Evolutionary conservation across 2,329 filamentous ascomycete genomes (phyloP).

Genomic region (Ascosphaera apis): DNA sequence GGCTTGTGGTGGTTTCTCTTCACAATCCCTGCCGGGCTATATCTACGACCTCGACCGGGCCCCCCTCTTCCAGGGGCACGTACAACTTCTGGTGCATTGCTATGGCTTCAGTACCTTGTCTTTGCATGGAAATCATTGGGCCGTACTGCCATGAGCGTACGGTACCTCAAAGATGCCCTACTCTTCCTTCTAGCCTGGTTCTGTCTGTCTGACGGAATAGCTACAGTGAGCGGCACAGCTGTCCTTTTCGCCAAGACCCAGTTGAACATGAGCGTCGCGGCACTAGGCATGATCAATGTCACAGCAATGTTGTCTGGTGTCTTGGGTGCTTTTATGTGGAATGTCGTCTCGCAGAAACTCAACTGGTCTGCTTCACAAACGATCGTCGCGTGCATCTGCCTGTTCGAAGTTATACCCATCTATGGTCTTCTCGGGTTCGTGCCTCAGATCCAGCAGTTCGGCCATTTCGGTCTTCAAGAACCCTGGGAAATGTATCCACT

Average conservation of each 20-base stretch:
- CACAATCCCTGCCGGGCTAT: constrained; percentile 67
- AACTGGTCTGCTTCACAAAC: constrained; percentile 60
- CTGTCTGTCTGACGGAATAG: constrained; percentile 76
- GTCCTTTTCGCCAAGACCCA: constrained; percentile 91
- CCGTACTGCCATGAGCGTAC: constrained; percentile 53
- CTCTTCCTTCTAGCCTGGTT: constrained; percentile 88
- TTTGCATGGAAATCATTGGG: constrained; percentile 77
- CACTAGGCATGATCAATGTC: constrained; percentile 78
- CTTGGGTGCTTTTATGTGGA: constrained; percentile 75
- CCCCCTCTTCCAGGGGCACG: constrained; percentile 40
- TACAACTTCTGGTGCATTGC: constrained; percentile 17
- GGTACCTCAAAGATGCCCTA: constrained; percentile 52
- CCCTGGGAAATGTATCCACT: constrained; percentile 94
- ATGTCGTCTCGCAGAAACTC: constrained; percentile 47
- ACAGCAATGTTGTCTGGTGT: constrained; percentile 71
- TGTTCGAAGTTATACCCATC: constrained; percentile 81
- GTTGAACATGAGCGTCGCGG: constrained; percentile 69
- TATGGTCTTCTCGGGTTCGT: constrained; percentile 81
- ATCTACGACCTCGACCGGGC: constrained; percentile 70
- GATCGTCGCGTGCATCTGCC: constrained; percentile 68
- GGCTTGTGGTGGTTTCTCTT: constrained; percentile 87
- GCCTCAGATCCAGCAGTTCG: constrained; percentile 50
- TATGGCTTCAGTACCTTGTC: constrained; percentile 48
- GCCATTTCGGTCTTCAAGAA: constrained; percentile 67
- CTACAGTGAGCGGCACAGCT: constrained; percentile 81